Conservation (phyloP, 2,329 filamentous ascomycete species). For the Immersiporthe knoxdaviesiana region DNA sequence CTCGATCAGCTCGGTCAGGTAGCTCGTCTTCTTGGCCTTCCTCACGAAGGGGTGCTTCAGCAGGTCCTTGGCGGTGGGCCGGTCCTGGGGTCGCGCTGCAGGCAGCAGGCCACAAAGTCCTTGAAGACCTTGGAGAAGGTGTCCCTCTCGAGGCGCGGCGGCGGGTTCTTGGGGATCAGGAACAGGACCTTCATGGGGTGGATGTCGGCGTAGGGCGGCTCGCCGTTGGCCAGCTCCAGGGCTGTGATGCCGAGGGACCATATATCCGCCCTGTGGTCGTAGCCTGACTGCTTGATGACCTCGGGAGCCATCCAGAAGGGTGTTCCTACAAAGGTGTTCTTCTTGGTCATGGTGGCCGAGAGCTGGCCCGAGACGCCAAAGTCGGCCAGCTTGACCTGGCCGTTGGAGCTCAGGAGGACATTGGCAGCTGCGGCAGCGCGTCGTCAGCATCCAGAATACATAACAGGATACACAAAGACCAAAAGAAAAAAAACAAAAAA, state of each 20-base stretch:
- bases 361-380: conserved; percentile 97
- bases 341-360: conserved; percentile 98
- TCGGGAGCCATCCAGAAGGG: conserved; percentile 99
- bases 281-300: conserved; percentile 97
- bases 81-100: conserved; percentile 86
- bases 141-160: conserved; percentile 73
- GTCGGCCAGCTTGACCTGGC: conserved; percentile 95
- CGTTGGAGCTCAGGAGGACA: conserved; percentile 83
- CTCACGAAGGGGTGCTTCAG: conserved; percentile 89
- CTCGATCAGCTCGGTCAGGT: conserved; percentile 93
- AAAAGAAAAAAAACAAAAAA: neutral
- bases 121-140: conserved; percentile 84
- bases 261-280: conserved; percentile 97
- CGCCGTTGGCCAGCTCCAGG: conserved; percentile 86
- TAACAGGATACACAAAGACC: too few relatives aligned
- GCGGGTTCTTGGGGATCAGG: conserved; percentile 91
- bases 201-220: conserved; percentile 93
- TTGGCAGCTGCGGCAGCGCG: conserved; percentile 69
- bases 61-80: conserved; percentile 84
- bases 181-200: conserved; percentile 99
- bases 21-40: conserved; percentile 92
- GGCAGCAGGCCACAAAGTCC: conserved; percentile 80
- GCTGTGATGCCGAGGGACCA: conserved; percentile 97
- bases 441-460: neutral
- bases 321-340: conserved; percentile 97